phyloP scores from a whole-genome alignment of 129 eudicot genomes.

The Flaveria trinervia region DNA sequence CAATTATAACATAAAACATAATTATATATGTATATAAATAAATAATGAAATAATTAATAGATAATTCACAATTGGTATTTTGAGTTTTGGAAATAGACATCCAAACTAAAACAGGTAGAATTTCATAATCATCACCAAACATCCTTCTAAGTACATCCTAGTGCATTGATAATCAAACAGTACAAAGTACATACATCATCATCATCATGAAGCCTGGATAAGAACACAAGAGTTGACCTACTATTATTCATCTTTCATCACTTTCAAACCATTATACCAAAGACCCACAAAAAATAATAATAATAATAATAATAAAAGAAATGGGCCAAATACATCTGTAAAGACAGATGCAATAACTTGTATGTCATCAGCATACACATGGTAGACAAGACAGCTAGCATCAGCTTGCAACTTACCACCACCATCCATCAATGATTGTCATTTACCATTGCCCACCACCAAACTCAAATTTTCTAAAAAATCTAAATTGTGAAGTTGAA shows the following conservation, averaged over 20 bases:
- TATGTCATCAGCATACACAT: slow-evolving; percentile 32
- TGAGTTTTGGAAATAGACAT: too few species aligned
- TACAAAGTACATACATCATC: background rate
- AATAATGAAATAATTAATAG: too few species aligned
- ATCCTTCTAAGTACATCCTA: background rate
- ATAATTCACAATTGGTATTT: too few species aligned
- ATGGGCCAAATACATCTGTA: slow-evolving; percentile 29
- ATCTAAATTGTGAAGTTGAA: background rate
- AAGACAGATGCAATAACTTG: slow-evolving; percentile 30
- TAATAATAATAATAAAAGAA: background rate
- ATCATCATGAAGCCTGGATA: background rate
- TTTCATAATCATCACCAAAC: too few species aligned
- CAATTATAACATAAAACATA: too few species aligned
- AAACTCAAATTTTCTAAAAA: background rate
- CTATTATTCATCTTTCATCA: slow-evolving; percentile 1
- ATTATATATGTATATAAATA: too few species aligned
- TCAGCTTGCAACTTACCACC: slow-evolving; percentile 28
- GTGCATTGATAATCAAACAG: background rate
- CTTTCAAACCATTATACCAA: slow-evolving; percentile 1
- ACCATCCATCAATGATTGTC: slow-evolving; percentile 39
- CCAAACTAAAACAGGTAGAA: too few species aligned
- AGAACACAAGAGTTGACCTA: slow-evolving; percentile 13
- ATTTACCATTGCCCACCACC: slow-evolving; percentile 24
- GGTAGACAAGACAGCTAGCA: slow-evolving; percentile 32
- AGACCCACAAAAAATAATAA: background rate